Percentiles rank a stretch among this genome's conserved stretches.
Conservation (phyloP, 805 yeast species). For the Metschnikowia arizonensis region DNA sequence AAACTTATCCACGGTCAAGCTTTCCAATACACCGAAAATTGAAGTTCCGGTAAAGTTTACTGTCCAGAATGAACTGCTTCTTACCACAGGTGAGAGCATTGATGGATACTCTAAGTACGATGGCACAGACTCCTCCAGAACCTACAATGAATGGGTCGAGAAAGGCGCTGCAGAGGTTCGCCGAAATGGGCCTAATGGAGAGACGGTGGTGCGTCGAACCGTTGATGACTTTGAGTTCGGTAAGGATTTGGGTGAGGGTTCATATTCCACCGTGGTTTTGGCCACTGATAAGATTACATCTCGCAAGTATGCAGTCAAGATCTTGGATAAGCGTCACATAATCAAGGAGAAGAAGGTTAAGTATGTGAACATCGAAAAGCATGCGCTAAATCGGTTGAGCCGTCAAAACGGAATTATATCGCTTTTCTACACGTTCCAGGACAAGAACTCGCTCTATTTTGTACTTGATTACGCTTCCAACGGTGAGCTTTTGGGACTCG, state of each 20-base stretch:
- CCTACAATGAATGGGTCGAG: conserved; percentile 29
- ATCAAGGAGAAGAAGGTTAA: conserved; percentile 80
- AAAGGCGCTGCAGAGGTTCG: conserved; percentile 31
- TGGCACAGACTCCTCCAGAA: conserved; percentile 1
- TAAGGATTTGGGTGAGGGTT: conserved; percentile 41
- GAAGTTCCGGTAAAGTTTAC: conserved; percentile 1
- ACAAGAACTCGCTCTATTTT: conserved; percentile 65
- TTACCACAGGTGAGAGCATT: conserved; percentile 8
- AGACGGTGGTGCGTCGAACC: conserved; percentile 30
- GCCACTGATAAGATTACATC: conserved; percentile 50
- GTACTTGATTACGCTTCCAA: conserved; percentile 75
- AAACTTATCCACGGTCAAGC: conserved; percentile 9
- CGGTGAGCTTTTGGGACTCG: conserved; percentile 67
- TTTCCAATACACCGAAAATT: conserved; percentile 2
- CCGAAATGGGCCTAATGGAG: conserved; percentile 13
- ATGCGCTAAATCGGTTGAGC: conserved; percentile 67
- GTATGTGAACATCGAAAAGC: conserved; percentile 79
- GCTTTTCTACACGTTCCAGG: conserved; percentile 75
- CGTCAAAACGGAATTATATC: conserved; percentile 60
- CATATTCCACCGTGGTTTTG: conserved; percentile 42
- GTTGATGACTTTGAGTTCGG: conserved; percentile 43
- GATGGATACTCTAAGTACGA: conserved; percentile 15
- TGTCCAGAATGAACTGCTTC: conserved; percentile 4
- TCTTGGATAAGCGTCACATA: conserved; percentile 70
- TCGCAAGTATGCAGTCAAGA: conserved; percentile 68